phyloP scores from a whole-genome alignment of 176 grass and related monocot species.

The Triticum monococcum region DNA sequence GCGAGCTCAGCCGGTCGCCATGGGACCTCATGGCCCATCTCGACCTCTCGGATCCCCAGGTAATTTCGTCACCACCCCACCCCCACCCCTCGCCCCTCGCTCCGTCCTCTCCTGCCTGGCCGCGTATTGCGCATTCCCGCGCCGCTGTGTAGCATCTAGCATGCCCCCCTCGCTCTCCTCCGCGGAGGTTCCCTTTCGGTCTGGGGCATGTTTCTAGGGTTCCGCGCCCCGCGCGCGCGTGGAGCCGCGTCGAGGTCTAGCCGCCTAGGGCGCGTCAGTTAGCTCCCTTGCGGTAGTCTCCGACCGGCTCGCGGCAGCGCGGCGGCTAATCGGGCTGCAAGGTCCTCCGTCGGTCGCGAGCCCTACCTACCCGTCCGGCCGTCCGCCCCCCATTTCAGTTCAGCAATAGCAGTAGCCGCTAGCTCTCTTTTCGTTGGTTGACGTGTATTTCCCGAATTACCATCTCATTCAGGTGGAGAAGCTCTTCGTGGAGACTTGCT shows the following conservation, averaged over 20 bases:
- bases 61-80: neutral
- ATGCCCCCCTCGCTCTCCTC: neutral
- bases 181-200: neutral
- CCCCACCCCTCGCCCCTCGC: neutral
- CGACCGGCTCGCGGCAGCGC: neutral
- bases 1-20: constrained; percentile 28
- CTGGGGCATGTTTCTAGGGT: neutral
- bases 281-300: neutral
- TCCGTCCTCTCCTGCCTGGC: neutral
- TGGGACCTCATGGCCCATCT: constrained; percentile 46
- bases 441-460: neutral
- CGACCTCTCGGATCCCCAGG: constrained; percentile 28
- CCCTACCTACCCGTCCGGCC: neutral
- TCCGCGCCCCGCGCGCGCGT: neutral
- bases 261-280: neutral
- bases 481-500: constrained; percentile 17
- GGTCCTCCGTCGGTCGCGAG: neutral
- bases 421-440: neutral
- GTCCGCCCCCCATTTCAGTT: neutral
- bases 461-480: constrained; percentile 34
- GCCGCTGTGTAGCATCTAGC: neutral
- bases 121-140: neutral
- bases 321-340: neutral
- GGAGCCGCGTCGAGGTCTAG: constrained; percentile 2
- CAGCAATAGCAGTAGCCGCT: neutral